These are phyloP conservation scores for bread wheat (Triticum aestivum) DNA, from an alignment of 176 grass and related monocot genomes.

Conservation along the genomic window IWGSC_CS_RefSeq_v2.1 NC_057799.1:99151176-99151675, in stretches of 20 bases:
- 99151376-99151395: too few species aligned
- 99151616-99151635: background rate
- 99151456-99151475: too few species aligned
- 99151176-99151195: background rate
- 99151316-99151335: background rate
- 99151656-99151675: background rate
- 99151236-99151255: background rate
- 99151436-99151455: too few species aligned
- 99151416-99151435: too few species aligned
- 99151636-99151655: slow-evolving; percentile 13
- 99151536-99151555: slow-evolving; percentile 9
- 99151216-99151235: slow-evolving; percentile 29
- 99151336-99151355: background rate
- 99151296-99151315: slow-evolving; percentile 51
- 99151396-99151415: too few species aligned
- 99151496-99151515: too few species aligned
- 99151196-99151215: slow-evolving; percentile 1
- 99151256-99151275: slow-evolving; percentile 30
- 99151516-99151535: background rate
- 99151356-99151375: too few species aligned
- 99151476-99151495: too few species aligned
- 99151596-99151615: slow-evolving; percentile 44
- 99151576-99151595: slow-evolving; percentile 44
- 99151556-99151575: slow-evolving; percentile 44
- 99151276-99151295: slow-evolving; percentile 32